Conservation (phyloP, 176 grass and related monocot species). For the Urochloa ruziziensis region DNA sequence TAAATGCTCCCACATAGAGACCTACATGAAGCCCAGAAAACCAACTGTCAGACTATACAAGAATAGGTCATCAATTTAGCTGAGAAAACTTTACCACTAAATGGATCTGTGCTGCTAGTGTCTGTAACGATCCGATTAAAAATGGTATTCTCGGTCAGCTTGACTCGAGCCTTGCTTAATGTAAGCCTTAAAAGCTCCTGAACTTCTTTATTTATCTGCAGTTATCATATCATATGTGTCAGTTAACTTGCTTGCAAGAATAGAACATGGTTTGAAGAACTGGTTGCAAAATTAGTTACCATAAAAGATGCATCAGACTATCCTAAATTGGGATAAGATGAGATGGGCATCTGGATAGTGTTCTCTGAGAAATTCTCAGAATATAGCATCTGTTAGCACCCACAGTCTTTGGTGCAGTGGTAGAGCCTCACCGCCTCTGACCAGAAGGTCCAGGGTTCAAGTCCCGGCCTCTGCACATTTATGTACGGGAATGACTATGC, state of each 20-base stretch:
- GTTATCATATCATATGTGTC: neutral
- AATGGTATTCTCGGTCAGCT: constrained; percentile 73
- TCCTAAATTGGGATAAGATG: neutral
- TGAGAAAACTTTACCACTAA: constrained; percentile 62
- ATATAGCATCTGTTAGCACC: neutral
- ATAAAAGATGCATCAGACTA: neutral
- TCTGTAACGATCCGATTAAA: constrained; percentile 76
- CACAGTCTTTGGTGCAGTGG: too few relatives aligned
- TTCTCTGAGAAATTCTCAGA: neutral
- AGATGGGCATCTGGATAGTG: neutral
- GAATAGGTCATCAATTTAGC: constrained; percentile 16
- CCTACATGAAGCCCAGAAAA: constrained; percentile 50
- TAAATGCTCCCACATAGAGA: constrained; percentile 94
- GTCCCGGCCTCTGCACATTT: too few relatives aligned
- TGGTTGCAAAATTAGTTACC: neutral
- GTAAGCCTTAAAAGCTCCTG: constrained; percentile 83
- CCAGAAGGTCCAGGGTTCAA: too few relatives aligned
- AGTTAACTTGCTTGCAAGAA: constrained; percentile 28
- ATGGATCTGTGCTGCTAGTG: constrained; percentile 70
- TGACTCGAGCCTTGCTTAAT: constrained; percentile 65
- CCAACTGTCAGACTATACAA: constrained; percentile 15
- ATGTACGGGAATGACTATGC: too few relatives aligned
- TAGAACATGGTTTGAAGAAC: neutral
- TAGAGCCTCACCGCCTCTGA: too few relatives aligned
- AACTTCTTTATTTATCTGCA: constrained; percentile 83